phyloP scores from a whole-genome alignment of 2,329 filamentous ascomycete species.

The Davidsoniella virescens region DNA sequence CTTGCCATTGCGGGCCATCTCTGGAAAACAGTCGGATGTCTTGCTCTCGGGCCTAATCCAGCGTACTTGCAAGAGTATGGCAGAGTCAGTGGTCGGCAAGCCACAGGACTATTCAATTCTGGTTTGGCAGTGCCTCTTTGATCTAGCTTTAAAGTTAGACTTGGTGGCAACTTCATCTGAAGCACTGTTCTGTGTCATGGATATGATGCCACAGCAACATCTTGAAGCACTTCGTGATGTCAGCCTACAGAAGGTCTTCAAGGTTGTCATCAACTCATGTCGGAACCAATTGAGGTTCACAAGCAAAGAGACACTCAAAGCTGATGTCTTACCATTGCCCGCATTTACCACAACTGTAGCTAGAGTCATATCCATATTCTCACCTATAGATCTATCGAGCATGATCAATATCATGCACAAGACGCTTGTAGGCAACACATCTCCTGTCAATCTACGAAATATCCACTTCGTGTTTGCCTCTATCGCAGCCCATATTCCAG shows the following conservation, averaged over 20 bases:
- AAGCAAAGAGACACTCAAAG: background rate
- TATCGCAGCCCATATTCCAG: slow-evolving; percentile 15
- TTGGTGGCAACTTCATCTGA: slow-evolving; percentile 4
- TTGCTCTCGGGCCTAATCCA: slow-evolving; percentile 5
- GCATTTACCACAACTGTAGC: slow-evolving; percentile 6
- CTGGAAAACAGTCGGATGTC: background rate
- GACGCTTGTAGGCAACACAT: too few relatives aligned
- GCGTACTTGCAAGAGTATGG: slow-evolving; percentile 6
- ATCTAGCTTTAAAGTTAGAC: slow-evolving; percentile 5
- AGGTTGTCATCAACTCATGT: slow-evolving; percentile 1
- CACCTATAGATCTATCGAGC: background rate
- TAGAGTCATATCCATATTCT: background rate
- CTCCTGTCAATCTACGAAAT: background rate
- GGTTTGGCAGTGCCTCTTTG: slow-evolving; percentile 11
- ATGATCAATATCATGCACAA: too few relatives aligned
- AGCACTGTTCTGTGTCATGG: slow-evolving; percentile 5
- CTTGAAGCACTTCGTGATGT: background rate
- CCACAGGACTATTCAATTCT: slow-evolving; percentile 3
- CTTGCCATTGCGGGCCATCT: background rate
- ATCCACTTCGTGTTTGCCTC: slow-evolving; percentile 5
- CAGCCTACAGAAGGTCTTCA: background rate
- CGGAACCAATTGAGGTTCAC: background rate
- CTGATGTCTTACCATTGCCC: slow-evolving; percentile 8
- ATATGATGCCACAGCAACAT: slow-evolving; percentile 3
- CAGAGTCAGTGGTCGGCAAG: slow-evolving; percentile 2